phyloP scores from a whole-genome alignment of 192 early-diverging fungal species.

The Podila epicladia region DNA sequence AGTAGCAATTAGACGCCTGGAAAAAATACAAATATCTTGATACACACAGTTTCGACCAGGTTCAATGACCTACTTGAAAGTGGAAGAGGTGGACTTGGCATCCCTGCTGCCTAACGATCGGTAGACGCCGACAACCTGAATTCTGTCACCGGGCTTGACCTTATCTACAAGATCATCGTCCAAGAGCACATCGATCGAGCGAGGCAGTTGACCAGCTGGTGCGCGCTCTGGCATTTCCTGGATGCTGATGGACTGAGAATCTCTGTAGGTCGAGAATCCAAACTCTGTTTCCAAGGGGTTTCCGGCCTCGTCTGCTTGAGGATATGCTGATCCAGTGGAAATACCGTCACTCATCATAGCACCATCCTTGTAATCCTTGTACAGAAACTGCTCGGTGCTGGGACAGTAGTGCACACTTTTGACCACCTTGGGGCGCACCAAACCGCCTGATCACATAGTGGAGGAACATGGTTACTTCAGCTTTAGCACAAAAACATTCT shows the following conservation, averaged over 20 bases:
- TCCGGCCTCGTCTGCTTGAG: conserved; percentile 95
- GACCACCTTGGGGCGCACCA: conserved; percentile 95
- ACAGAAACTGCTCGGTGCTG: conserved; percentile 80
- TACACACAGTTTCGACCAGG: background rate
- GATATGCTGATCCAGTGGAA: conserved; percentile 84
- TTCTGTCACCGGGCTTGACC: conserved; percentile 97
- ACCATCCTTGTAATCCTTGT: conserved; percentile 91
- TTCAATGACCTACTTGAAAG: conserved; percentile 71
- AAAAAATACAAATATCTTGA: background rate
- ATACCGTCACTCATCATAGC: conserved; percentile 75
- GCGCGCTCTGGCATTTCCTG: conserved; percentile 99
- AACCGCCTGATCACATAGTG: conserved; percentile 70
- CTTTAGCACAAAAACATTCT: background rate
- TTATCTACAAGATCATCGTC: conserved; percentile 97
- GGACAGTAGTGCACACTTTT: conserved; percentile 94
- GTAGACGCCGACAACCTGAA: conserved; percentile 94
- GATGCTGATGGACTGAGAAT: conserved; percentile 92
- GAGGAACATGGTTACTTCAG: too few relatives aligned
- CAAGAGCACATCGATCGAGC: conserved; percentile 93
- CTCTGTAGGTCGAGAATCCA: conserved; percentile 88
- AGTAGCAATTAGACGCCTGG: background rate
- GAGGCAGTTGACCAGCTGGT: conserved; percentile 92
- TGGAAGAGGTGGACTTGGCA: conserved; percentile 78
- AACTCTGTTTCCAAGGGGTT: conserved; percentile 94
- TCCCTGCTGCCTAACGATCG: conserved; percentile 85